phyloP scores from a whole-genome alignment of 495 filamentous ascomycete species.

The Penicillium dipodomyicola region DNA sequence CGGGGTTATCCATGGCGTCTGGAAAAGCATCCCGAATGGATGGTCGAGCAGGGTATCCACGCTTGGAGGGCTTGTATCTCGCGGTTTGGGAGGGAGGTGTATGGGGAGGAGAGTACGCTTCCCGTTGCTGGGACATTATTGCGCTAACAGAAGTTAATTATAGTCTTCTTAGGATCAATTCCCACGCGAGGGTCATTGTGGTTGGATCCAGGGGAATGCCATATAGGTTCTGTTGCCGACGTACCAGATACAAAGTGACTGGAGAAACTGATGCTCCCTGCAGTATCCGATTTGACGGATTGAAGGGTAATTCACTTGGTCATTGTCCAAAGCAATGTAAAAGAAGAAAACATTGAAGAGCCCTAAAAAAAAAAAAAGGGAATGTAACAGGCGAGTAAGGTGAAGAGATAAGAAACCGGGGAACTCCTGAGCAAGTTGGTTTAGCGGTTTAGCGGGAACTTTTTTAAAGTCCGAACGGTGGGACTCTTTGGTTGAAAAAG shows the following conservation, averaged over 20 bases:
- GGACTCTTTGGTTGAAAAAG: no score
- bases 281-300: not conserved
- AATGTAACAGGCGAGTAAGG: not conserved
- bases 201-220: not conserved
- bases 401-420: not conserved
- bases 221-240: not conserved
- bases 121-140: slow-evolving; percentile 38
- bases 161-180: not conserved
- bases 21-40: slow-evolving; percentile 52
- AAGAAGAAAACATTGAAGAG: not conserved
- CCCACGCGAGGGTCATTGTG: not conserved
- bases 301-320: not conserved
- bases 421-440: not conserved
- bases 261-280: no score
- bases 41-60: slow-evolving; percentile 30
- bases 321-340: not conserved
- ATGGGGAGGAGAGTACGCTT: slow-evolving; percentile 40
- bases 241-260: not conserved
- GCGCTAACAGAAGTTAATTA: slow-evolving; percentile 20
- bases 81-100: slow-evolving; percentile 44
- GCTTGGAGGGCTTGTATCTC: slow-evolving; percentile 33
- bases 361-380: not conserved
- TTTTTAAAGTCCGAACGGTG: not conserved
- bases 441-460: not conserved
- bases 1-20: slow-evolving; percentile 44